phyloP scores from a whole-genome alignment of 75 land plant species.

The Sequoiadendron giganteum region DNA sequence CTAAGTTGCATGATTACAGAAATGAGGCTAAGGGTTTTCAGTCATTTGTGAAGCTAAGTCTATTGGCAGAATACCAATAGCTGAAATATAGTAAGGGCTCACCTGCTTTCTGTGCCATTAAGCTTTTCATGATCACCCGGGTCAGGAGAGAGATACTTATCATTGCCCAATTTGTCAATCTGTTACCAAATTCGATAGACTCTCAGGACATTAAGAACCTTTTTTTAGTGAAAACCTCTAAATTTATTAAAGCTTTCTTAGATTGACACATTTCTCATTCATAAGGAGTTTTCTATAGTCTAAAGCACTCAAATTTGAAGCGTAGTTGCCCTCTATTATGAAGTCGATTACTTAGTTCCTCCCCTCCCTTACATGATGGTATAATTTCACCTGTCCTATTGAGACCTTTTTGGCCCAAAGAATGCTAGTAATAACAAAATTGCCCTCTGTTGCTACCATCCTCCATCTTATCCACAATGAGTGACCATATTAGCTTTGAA shows the following conservation, averaged over 20 bases:
- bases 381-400: not conserved
- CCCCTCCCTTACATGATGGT: not conserved
- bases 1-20: not conserved
- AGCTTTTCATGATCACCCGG: too few relatives aligned
- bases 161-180: too few relatives aligned
- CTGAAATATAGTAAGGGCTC: too few relatives aligned
- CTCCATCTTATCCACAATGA: not conserved
- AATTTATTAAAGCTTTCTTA: too few relatives aligned
- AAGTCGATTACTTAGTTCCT: too few relatives aligned
- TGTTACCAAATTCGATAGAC: too few relatives aligned
- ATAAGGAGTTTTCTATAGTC: not conserved
- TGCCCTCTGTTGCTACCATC: too few relatives aligned
- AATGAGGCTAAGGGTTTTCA: not conserved
- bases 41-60: not conserved
- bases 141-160: too few relatives aligned
- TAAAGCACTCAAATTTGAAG: not conserved
- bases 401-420: not conserved
- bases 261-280: not conserved
- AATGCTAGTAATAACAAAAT: too few relatives aligned
- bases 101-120: too few relatives aligned
- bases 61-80: not conserved
- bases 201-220: too few relatives aligned
- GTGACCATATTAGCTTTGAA: not conserved
- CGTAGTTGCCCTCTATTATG: not conserved
- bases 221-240: too few relatives aligned